Percentiles rank a stretch among this genome's conserved stretches.
phyloP scores from a whole-genome alignment of 1,284 basidiomycete species.

The Fistulinella cinereoalba region DNA sequence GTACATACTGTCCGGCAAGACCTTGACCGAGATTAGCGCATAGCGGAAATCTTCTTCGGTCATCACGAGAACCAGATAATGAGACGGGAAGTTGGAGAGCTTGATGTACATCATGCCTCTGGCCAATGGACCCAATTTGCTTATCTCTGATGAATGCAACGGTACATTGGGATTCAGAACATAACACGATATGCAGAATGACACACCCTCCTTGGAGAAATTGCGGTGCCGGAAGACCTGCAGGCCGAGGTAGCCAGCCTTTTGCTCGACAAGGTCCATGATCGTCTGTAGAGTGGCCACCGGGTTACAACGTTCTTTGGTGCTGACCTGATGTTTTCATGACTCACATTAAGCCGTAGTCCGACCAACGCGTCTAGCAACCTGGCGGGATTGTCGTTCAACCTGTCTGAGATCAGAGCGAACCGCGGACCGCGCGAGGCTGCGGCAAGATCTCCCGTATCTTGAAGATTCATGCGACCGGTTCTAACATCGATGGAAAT shows the following conservation, averaged over 20 bases:
- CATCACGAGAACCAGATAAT: constrained; percentile 77
- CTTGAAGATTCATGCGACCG: constrained; percentile 64
- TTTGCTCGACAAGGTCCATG: constrained; percentile 69
- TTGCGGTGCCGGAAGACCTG: constrained; percentile 68
- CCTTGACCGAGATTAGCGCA: constrained; percentile 65
- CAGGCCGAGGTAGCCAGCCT: constrained; percentile 70
- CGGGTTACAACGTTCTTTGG: neutral
- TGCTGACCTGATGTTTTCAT: neutral
- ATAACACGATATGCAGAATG: neutral
- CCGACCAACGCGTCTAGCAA: constrained; percentile 51
- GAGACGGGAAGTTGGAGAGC: constrained; percentile 62
- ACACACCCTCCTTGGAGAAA: constrained; percentile 55
- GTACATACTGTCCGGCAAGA: constrained; percentile 51
- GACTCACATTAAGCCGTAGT: constrained; percentile 55
- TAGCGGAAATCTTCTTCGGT: constrained; percentile 74
- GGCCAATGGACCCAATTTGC: constrained; percentile 58
- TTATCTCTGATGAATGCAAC: constrained; percentile 45
- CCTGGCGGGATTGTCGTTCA: constrained; percentile 62
- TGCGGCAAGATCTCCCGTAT: constrained; percentile 72
- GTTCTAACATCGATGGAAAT: constrained; percentile 72
- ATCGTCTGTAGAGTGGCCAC: constrained; percentile 53
- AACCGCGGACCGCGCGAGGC: constrained; percentile 66
- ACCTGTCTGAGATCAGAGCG: constrained; percentile 47
- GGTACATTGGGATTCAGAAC: neutral
- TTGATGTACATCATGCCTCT: constrained; percentile 66